A percentile compares a stretch with the other conserved stretches of the same genome.
phyloP scores from a whole-genome alignment of 176 grass and related monocot genomes.

The Alopecurus myosuroides region DNA sequence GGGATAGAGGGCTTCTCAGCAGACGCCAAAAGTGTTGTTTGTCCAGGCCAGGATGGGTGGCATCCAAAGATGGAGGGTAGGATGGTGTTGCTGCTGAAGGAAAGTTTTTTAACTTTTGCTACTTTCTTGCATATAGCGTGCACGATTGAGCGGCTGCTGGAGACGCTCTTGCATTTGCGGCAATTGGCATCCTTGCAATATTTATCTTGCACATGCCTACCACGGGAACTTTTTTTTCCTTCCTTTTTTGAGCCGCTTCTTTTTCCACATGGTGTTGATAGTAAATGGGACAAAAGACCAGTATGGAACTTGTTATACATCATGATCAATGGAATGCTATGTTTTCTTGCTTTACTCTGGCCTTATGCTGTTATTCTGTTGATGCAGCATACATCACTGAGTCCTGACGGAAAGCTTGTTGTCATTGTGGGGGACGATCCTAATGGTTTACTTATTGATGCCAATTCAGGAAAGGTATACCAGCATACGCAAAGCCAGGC shows the following conservation, averaged over 20 bases:
- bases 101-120: neutral
- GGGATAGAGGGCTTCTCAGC: neutral
- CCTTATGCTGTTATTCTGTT: slow-evolving; percentile 34
- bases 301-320: neutral
- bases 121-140: neutral
- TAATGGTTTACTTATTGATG: slow-evolving; percentile 77
- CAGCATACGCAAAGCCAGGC: neutral
- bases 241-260: neutral
- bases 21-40: neutral
- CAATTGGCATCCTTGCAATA: neutral
- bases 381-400: slow-evolving; percentile 91
- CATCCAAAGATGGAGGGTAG: neutral
- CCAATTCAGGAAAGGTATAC: slow-evolving; percentile 91
- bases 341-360: neutral
- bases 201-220: neutral
- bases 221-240: neutral
- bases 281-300: neutral
- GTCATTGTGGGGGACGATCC: slow-evolving; percentile 83
- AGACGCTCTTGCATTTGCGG: neutral
- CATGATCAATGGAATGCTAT: neutral
- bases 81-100: neutral
- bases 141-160: neutral
- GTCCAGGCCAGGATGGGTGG: neutral
- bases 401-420: slow-evolving; percentile 81
- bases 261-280: neutral